phyloP scores from a whole-genome alignment of 306 rosid genomes.

The Dalbergia oliveri region DNA sequence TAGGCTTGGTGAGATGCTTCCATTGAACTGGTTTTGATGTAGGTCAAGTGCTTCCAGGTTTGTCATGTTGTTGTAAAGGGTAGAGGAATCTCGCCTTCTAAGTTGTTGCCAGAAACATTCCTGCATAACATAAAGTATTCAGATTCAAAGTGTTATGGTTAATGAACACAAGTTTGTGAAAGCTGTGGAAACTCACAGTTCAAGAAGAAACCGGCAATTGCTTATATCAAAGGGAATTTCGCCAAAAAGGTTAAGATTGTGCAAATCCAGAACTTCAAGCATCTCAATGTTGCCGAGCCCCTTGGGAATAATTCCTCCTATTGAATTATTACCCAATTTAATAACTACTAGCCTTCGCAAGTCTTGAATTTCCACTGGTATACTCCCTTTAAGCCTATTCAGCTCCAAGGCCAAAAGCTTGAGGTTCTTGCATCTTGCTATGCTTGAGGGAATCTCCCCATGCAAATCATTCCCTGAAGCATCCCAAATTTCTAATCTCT shows the following conservation, averaged over 20 bases:
- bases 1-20: conserved; percentile 75
- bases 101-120: conserved; percentile 81
- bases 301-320: conserved; percentile 73
- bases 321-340: conserved; percentile 75
- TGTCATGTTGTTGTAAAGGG: conserved; percentile 77
- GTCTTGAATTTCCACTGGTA: conserved; percentile 66
- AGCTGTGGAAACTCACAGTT: conserved; percentile 75
- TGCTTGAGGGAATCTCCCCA: conserved; percentile 81
- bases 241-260: conserved; percentile 77
- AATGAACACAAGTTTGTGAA: conserved; percentile 48
- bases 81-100: conserved; percentile 80
- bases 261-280: conserved; percentile 89
- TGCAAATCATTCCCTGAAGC: conserved; percentile 82
- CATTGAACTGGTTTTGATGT: conserved; percentile 71
- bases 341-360: conserved; percentile 69
- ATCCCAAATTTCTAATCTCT: conserved; percentile 70
- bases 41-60: conserved; percentile 80
- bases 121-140: conserved; percentile 64
- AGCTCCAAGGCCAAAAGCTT: conserved; percentile 77
- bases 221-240: conserved; percentile 74
- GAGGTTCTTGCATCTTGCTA: conserved; percentile 73
- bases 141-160: conserved; percentile 39
- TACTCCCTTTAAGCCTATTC: conserved; percentile 72
- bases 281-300: conserved; percentile 71
- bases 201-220: conserved; percentile 86